Evolutionary conservation across 202 grass and related monocot species (phyloP), one percentile per base, ranked within the genome.

Genomic region (Musa balbisiana): DNA sequence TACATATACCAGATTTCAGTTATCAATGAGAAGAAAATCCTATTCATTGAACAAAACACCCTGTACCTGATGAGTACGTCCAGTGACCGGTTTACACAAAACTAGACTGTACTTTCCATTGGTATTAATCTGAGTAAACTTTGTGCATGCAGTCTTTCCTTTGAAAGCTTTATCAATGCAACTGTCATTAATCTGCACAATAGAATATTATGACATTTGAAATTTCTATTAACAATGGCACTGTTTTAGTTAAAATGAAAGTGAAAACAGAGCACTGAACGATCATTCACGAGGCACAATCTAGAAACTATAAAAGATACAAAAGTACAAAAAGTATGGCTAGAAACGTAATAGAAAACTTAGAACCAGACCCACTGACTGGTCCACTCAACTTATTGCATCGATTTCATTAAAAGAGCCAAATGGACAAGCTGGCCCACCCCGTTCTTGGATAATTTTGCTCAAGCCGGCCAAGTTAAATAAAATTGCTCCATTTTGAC

Each of bases 11-110:
- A 60, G 3, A 19, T 51, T 65, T 53, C 73, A 73, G 25, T 17
- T 15, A 20, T 52, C 10, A 43, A 49, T 5, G 19, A 10, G 23
- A 26, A 69, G 17, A 6, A 23, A 64, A 49, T 16, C 51, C 49
- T 69, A 60, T 69, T 54, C 16, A 53, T 74, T 58, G 23, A 77
- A 71, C 33, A n/a, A 2, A 64, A 22, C 55, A 75, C 53, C 72
- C 72, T 16, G 66, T 91, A 97, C 87, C 94, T 98, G 94, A 87
- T 98, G 90, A 80, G 94, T 93, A 63, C 94, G 87, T 50, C 94
- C 88, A 81, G 94, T 93, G 58, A 98, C 80, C 75, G 91, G 94
- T 88, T 93, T 93, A 80, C 91, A 98, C 56, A 93, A 80, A 72
- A 98, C 88, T 80, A 98, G 83, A 78, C 90, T 98, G 60, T 89